phyloP scores from a whole-genome alignment of 495 filamentous ascomycete species.

The Diplogelasinospora grovesii region DNA sequence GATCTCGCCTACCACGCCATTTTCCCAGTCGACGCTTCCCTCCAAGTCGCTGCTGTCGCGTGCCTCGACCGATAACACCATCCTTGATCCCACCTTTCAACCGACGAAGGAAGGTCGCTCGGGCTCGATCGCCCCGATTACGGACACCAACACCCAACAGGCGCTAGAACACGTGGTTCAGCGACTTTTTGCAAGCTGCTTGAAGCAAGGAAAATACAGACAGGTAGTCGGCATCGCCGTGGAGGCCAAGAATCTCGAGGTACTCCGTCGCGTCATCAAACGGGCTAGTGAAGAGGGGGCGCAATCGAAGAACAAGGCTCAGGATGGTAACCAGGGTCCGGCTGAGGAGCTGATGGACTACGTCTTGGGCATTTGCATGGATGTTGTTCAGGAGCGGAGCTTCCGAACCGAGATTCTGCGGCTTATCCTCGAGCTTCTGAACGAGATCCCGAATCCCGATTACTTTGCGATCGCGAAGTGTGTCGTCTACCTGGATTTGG shows the following conservation, averaged over 20 bases:
- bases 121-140: constrained; percentile 37
- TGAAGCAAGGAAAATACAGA: constrained; percentile 77
- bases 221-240: constrained; percentile 99
- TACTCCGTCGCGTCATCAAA: constrained; percentile 81
- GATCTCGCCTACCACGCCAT: constrained; percentile 83
- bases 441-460: constrained; percentile 82
- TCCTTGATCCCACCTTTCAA: constrained; percentile 49
- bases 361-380: constrained; percentile 92
- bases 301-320: constrained; percentile 47
- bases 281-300: constrained; percentile 74
- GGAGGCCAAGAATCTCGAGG: constrained; percentile 87
- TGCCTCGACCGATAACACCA: constrained; percentile 54
- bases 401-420: constrained; percentile 75
- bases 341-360: constrained; percentile 97
- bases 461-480: constrained; percentile 98
- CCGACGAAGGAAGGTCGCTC: constrained; percentile 46
- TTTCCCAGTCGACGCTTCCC: constrained; percentile 83
- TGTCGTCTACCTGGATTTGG: constrained; percentile 90
- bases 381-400: constrained; percentile 87
- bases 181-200: constrained; percentile 84
- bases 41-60: constrained; percentile 87
- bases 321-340: constrained; percentile 45
- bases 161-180: constrained; percentile 78
- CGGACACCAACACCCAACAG: constrained; percentile 48
- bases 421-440: constrained; percentile 80